Percentiles rank a stretch among this genome's conserved stretches.
Conservation (phyloP, 352 stramenopile genomes). For the Phytopythium montanum region DNA sequence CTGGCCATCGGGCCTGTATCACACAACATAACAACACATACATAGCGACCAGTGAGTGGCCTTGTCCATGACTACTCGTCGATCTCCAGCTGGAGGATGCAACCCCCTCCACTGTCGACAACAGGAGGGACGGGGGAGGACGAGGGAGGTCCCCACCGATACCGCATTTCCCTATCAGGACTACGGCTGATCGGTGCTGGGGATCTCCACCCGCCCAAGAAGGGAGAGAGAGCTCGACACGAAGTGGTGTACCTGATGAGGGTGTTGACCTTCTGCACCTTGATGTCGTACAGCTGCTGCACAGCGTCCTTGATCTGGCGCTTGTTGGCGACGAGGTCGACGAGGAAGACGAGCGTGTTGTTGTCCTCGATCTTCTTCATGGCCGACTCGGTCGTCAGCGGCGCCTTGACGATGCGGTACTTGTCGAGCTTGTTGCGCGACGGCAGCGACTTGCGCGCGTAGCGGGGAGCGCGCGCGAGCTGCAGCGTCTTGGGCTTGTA, state of each 20-base stretch:
- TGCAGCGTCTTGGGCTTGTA: slow-evolving; percentile 99
- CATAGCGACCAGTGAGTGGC: not conserved
- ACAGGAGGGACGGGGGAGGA: not conserved
- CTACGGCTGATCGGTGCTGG: slow-evolving; percentile 16
- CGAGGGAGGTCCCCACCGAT: slow-evolving; percentile 14
- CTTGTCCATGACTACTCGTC: not conserved
- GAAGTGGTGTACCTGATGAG: slow-evolving; percentile 96
- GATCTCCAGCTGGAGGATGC: not conserved
- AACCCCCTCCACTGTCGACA: not conserved
- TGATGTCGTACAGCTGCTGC: slow-evolving; percentile 99
- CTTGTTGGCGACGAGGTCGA: slow-evolving; percentile 99
- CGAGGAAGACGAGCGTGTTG: slow-evolving; percentile 99
- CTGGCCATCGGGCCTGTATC: slow-evolving; percentile 93
- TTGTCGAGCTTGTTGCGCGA: slow-evolving; percentile 97
- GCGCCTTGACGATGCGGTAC: slow-evolving; percentile 99
- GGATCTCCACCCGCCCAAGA: slow-evolving; percentile 12
- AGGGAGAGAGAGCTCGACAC: slow-evolving; percentile 55
- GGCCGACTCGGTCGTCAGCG: slow-evolving; percentile 98
- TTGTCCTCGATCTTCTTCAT: slow-evolving; percentile 99
- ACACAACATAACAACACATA: slow-evolving; percentile 13
- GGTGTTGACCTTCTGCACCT: slow-evolving; percentile 99
- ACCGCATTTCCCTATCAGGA: slow-evolving; percentile 47
- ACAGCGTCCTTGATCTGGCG: slow-evolving; percentile 99
- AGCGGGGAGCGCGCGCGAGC: slow-evolving; percentile 94
- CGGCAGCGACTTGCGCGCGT: slow-evolving; percentile 91